Evolutionary conservation across 2,329 filamentous ascomycete species (phyloP).

Genomic region (Harringtonia lauricola): DNA sequence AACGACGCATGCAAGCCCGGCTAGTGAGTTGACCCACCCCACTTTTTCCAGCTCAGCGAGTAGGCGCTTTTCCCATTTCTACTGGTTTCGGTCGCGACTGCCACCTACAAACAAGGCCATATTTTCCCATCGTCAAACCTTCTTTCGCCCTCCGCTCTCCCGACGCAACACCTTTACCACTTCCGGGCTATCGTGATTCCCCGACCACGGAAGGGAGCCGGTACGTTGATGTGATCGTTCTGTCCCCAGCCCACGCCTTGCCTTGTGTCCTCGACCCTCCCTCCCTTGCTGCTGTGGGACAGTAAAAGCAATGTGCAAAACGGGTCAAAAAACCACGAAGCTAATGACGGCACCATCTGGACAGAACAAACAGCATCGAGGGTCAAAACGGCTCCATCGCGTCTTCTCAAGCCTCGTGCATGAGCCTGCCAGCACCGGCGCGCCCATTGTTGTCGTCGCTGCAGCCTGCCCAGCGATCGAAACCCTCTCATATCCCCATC

Average conservation of each 20-base stretch:
- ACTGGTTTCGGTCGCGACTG: constrained; percentile 1
- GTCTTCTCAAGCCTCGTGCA: background rate
- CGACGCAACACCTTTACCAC: background rate
- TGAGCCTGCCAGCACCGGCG: too few species aligned
- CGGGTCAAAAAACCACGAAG: background rate
- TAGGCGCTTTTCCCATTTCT: constrained; percentile 4
- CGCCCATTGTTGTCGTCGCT: too few species aligned
- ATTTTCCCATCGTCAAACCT: background rate
- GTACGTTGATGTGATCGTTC: background rate
- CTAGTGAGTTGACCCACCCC: too few species aligned
- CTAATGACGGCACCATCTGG: background rate
- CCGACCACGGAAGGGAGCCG: background rate
- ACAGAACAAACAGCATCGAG: background rate
- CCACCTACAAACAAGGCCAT: background rate
- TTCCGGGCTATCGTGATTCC: background rate
- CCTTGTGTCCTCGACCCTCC: background rate
- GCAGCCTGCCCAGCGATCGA: too few species aligned
- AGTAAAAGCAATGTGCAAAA: too few species aligned
- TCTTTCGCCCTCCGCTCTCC: background rate
- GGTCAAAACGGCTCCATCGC: background rate
- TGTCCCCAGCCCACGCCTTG: background rate
- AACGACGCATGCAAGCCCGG: too few species aligned
- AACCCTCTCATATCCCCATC: too few species aligned
- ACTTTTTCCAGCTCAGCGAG: constrained; percentile 1
- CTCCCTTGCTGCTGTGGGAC: too few species aligned